These are phyloP conservation scores for Solanum chilense DNA, from an alignment of 257 asterid species.

Conservation along the genomic window DNA sequence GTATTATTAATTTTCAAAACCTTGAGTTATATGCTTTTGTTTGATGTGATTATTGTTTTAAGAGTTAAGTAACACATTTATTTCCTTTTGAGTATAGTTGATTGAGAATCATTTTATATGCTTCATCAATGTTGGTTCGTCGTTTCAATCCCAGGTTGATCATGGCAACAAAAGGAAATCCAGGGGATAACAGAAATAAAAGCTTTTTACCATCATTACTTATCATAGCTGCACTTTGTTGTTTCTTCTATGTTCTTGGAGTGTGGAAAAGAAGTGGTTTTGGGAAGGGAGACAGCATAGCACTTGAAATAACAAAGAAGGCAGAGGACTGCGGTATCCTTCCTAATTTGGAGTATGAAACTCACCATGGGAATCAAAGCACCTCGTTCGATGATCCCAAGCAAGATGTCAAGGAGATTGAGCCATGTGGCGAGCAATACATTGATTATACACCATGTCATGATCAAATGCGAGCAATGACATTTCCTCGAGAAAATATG, in stretches of 20 bases:
- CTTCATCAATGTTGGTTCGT: not conserved
- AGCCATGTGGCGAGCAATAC: conserved; percentile 20
- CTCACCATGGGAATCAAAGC: conserved; percentile 20
- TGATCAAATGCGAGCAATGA: conserved; percentile 32
- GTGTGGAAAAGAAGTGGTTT: conserved; percentile 38
- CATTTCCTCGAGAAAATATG: conserved; percentile 31
- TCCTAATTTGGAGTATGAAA: conserved; percentile 21
- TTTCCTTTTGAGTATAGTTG: not conserved
- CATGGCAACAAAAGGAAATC: conserved; percentile 34
- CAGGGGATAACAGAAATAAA: conserved; percentile 22
- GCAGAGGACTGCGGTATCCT: conserved; percentile 22
- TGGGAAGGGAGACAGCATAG: conserved; percentile 38
- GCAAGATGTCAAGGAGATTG: conserved; percentile 1
- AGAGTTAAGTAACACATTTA: not conserved
- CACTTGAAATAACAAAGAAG: conserved; percentile 20
- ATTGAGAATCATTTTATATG: not conserved
- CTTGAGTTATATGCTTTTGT: not conserved
- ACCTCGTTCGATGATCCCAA: not conserved
- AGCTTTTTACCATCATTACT: conserved; percentile 13
- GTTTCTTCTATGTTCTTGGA: conserved; percentile 27
- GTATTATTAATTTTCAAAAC: not conserved
- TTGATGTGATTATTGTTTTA: not conserved
- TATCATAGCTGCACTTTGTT: conserved; percentile 20
- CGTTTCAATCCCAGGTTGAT: conserved; percentile 8
- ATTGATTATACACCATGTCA: conserved; percentile 34